Evolutionary conservation across 2,329 filamentous ascomycete genomes (phyloP), one percentile per base, ranked within the genome.

Genomic region (Sporothrix curviconia): DNA sequence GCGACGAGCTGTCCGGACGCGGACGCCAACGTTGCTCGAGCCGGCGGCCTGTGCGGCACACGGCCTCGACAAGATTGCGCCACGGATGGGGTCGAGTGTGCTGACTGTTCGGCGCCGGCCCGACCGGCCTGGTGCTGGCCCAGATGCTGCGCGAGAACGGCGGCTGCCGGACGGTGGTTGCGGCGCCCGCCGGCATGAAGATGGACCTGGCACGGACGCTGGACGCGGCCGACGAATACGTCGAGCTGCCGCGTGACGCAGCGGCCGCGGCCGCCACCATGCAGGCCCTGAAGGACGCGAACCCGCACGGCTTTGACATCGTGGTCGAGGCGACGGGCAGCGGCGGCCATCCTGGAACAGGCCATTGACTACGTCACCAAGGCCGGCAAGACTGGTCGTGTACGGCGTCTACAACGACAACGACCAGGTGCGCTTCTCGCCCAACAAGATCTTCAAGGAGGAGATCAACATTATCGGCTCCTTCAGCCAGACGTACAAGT

Each of bases 391-490:
- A n/a, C 74, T 89, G 32, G 82, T 89, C 43, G 84, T 87, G 60
- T 89, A 89, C 63, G 86, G 71, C 50, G 86, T 90, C 25, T 90
- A 89, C 68, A 74, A 80, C 62, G 80, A 76, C 61, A 71, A 78
- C 28, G 84, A 81, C 57, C 78, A 79, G 50, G 84, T 90, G 30
- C 76, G 79, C 3, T 88, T 85, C 84, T 76, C 83, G 5, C 86
- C 86, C n/a, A 77, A 79, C 68, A 86, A 86, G 74, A 89, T 90
- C 65, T 89, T 82, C 67, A 77, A 78, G 66, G 72, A 75, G 60
- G 86, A 89, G 70, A 86, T 90, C 64, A 88, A 84, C 63, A 87
- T 90, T 63, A 74, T 89, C 55, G 85, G 86, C 25, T 86, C 82
- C 54, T 90, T 89, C 74, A 87, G 83, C 49, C 85, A 89, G 70